Evolutionary conservation across 208 protist species (phyloP).

Genomic region (Crithidia acanthocephali): DNA sequence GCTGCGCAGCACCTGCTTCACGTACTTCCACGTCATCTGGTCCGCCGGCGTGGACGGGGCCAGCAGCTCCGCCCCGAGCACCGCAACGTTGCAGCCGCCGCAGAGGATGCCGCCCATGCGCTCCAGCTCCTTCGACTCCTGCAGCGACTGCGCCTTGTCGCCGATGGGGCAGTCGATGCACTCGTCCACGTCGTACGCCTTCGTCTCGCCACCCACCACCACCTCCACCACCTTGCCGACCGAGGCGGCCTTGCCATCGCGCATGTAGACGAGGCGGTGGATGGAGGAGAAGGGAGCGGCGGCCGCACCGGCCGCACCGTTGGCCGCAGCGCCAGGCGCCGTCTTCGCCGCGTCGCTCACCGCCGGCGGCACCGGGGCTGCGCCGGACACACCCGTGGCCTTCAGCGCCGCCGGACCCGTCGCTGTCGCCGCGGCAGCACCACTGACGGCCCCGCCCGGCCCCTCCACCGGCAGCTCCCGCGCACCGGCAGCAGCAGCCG

Average conservation of each 20-base stretch:
- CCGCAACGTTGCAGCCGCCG: constrained; percentile 48
- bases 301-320: not conserved
- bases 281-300: constrained; percentile 45
- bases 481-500: not conserved
- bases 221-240: constrained; percentile 46
- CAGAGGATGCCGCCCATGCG: constrained; percentile 44
- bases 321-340: not conserved
- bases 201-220: constrained; percentile 37
- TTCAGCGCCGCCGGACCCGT: not conserved
- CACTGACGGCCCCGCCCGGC: not conserved
- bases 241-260: constrained; percentile 28
- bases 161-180: constrained; percentile 33
- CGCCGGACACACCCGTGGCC: not conserved
- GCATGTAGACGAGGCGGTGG: constrained; percentile 51
- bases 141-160: constrained; percentile 5
- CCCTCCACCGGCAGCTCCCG: not conserved
- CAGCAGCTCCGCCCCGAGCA: constrained; percentile 52
- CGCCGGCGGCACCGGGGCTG: not conserved
- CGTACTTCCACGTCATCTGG: constrained; percentile 55
- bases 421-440: not conserved
- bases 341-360: not conserved
- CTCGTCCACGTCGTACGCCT: constrained; percentile 64
- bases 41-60: constrained; percentile 22
- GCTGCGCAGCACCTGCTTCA: constrained; percentile 35
- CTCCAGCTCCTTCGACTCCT: constrained; percentile 44